Evolutionary conservation across 176 grass and related monocot genomes (phyloP).

Genomic region (Oryza longistaminata): DNA sequence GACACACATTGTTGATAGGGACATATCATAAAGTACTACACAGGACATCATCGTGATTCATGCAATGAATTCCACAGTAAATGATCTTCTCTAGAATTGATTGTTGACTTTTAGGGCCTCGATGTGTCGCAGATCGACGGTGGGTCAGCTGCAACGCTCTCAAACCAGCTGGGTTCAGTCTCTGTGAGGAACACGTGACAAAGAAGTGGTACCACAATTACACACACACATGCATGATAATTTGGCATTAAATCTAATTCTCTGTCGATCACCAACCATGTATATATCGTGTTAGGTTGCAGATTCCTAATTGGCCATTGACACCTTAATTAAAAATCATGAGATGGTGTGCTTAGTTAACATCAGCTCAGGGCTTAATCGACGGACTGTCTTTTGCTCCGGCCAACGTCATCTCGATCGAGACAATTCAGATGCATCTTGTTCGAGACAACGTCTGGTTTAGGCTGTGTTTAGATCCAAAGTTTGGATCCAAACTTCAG

Average conservation of each 20-base stretch:
- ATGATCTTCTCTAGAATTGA: neutral
- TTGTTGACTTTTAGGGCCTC: neutral
- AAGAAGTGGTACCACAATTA: neutral
- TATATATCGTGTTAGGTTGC: neutral
- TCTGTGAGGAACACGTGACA: neutral
- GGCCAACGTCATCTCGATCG: neutral
- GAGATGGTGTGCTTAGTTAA: neutral
- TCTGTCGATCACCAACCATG: neutral
- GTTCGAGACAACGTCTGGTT: neutral
- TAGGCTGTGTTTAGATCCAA: too few species aligned
- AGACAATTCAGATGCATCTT: neutral
- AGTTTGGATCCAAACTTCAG: too few species aligned
- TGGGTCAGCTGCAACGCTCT: neutral
- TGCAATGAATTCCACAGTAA: conserved; percentile 1
- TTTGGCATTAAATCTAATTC: neutral
- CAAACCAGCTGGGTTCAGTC: neutral
- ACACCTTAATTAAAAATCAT: neutral
- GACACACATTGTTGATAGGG: too few species aligned
- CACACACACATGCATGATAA: neutral
- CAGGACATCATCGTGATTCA: neutral
- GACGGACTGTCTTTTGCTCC: neutral
- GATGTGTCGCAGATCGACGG: neutral
- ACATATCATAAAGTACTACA: too few species aligned
- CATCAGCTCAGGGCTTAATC: neutral
- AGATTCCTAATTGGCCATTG: neutral